A percentile compares a stretch with the other conserved stretches of the same genome.
Conservation (phyloP, 2,329 filamentous ascomycete species). For the Stemphylium beticola region DNA sequence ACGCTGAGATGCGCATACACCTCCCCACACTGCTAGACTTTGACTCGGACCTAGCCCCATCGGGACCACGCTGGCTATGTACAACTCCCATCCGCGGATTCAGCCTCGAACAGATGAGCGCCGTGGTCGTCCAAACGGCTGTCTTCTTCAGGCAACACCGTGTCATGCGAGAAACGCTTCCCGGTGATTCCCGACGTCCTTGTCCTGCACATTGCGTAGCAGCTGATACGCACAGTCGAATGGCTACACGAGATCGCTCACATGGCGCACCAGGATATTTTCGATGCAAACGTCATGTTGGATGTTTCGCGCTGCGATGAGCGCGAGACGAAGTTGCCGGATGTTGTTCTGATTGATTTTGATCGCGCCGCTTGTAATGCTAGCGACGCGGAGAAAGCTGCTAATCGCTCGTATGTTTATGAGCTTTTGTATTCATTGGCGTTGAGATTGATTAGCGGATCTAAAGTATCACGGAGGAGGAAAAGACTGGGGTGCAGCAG, state of each 20-base stretch:
- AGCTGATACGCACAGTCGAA: not conserved
- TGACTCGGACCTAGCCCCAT: not conserved
- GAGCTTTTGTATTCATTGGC: not conserved
- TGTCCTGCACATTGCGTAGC: not conserved
- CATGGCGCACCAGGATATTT: not conserved
- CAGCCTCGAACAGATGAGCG: not conserved
- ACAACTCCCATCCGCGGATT: not conserved
- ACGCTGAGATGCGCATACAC: not conserved
- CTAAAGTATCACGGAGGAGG: not conserved
- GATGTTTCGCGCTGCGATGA: not conserved
- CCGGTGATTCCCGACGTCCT: not conserved
- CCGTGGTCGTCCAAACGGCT: not conserved
- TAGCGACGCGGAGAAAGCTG: not conserved
- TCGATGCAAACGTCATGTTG: conserved; percentile 1
- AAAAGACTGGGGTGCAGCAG: not conserved
- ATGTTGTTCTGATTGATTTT: not conserved
- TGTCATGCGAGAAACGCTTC: too few relatives aligned
- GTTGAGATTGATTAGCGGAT: not conserved
- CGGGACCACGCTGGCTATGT: not conserved
- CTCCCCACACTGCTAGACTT: not conserved
- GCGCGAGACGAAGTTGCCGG: not conserved
- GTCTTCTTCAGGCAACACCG: not conserved
- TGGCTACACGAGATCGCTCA: not conserved
- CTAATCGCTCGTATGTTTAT: not conserved
- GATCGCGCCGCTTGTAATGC: not conserved